These are phyloP conservation scores for Filosporella fistucella DNA, from an alignment of 495 filamentous ascomycete genomes.

Conservation along the genomic window DNA sequence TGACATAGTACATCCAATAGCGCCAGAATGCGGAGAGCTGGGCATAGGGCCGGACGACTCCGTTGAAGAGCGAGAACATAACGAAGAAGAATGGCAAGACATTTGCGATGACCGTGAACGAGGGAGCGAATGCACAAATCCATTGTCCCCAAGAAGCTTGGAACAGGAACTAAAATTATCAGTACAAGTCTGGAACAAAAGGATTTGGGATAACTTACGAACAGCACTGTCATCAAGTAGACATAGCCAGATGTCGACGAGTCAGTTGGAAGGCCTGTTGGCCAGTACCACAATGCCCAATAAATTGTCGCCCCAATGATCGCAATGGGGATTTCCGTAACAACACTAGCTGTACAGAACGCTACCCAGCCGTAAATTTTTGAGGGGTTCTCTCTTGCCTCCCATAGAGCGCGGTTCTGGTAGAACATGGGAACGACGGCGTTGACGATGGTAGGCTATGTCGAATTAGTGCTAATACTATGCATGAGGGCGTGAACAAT, in stretches of 20 bases:
- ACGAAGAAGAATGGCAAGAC: slow-evolving; percentile 76
- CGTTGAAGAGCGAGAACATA: slow-evolving; percentile 71
- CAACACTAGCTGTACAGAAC: slow-evolving; percentile 70
- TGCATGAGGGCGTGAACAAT: slow-evolving; percentile 74
- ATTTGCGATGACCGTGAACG: slow-evolving; percentile 77
- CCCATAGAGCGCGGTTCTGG: slow-evolving; percentile 69
- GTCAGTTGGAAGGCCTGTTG: slow-evolving; percentile 64
- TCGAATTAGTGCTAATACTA: too few relatives aligned
- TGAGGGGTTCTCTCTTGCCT: slow-evolving; percentile 69
- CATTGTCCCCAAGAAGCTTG: slow-evolving; percentile 31
- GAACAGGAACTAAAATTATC: slow-evolving; percentile 51
- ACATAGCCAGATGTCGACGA: slow-evolving; percentile 71
- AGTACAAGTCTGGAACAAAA: background rate
- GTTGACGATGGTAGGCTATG: slow-evolving; percentile 61
- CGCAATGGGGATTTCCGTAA: slow-evolving; percentile 72
- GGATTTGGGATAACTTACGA: too few relatives aligned
- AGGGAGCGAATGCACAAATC: slow-evolving; percentile 52
- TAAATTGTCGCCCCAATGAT: slow-evolving; percentile 63
- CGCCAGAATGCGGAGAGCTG: slow-evolving; percentile 69
- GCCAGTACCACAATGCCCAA: slow-evolving; percentile 76
- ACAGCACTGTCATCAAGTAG: slow-evolving; percentile 78
- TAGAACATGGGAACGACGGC: slow-evolving; percentile 83
- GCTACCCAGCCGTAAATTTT: slow-evolving; percentile 82
- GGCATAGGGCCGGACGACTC: slow-evolving; percentile 59
- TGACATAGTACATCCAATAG: slow-evolving; percentile 75